These are phyloP conservation scores for Musa acuminata DNA, from an alignment of 176 grass and related monocot genomes.

Conservation along the genomic window DNA sequence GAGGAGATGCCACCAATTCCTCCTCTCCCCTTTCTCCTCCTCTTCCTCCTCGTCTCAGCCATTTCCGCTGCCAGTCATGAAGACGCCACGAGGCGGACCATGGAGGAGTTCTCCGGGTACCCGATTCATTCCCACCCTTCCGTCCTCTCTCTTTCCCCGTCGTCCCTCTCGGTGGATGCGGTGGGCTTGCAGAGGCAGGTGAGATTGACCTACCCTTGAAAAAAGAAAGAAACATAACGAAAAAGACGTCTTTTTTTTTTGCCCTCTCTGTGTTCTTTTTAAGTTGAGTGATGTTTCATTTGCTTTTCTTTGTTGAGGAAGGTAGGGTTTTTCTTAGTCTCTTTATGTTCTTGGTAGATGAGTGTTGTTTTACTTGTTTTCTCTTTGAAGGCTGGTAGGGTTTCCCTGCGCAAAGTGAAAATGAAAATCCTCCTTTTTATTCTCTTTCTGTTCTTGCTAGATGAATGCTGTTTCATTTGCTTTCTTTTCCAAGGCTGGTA, in stretches of 20 bases:
- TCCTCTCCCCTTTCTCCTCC: neutral
- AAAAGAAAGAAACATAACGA: too few relatives aligned
- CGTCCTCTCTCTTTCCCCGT: constrained; percentile 10
- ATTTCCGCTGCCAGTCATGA: constrained; percentile 14
- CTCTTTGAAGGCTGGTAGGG: neutral
- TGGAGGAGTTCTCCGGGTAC: constrained; percentile 88
- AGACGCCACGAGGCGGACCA: constrained; percentile 50
- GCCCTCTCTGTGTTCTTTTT: neutral
- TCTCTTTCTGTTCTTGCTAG: neutral
- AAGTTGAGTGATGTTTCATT: neutral
- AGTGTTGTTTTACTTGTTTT: neutral
- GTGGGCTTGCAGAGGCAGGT: constrained; percentile 63
- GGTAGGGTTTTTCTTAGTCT: neutral
- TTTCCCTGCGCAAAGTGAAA: neutral
- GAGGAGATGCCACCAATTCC: constrained; percentile 9
- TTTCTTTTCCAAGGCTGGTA: too few relatives aligned
- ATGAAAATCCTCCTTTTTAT: neutral
- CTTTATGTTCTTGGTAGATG: neutral
- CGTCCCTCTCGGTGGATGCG: constrained; percentile 39
- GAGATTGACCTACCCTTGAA: neutral
- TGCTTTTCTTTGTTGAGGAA: neutral
- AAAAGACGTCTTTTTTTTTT: neutral
- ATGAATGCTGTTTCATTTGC: neutral
- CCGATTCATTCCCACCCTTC: constrained; percentile 8
- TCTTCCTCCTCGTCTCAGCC: constrained; percentile 5